Evolutionary conservation across 352 stramenopile genomes (phyloP).

Genomic region (Phytophthora pinifolia): DNA sequence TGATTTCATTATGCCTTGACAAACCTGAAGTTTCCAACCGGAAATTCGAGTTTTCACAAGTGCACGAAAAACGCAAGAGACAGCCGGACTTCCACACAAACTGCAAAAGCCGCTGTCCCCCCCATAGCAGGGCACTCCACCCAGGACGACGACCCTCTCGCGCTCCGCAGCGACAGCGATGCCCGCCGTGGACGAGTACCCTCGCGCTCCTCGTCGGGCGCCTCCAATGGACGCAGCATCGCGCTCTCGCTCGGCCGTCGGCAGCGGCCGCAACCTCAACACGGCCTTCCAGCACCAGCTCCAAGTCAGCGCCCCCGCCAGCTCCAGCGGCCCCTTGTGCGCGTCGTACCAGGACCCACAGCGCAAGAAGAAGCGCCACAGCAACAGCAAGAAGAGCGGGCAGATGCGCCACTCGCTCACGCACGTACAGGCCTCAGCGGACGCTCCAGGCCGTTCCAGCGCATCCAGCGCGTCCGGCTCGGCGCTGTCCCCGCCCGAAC

Average conservation of each 20-base stretch:
- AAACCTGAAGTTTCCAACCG: neutral
- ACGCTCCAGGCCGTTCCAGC: conserved; percentile 26
- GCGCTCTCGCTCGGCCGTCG: conserved; percentile 16
- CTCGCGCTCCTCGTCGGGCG: conserved; percentile 8
- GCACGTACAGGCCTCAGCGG: conserved; percentile 35
- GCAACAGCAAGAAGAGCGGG: conserved; percentile 33
- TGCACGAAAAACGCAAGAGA: conserved; percentile 22
- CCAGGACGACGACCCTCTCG: conserved; percentile 2
- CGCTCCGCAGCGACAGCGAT: conserved; percentile 14
- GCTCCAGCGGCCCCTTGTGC: conserved; percentile 13
- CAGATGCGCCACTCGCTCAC: conserved; percentile 53
- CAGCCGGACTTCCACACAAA: conserved; percentile 19
- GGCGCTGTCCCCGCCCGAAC: conserved; percentile 23
- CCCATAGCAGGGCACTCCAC: conserved; percentile 3
- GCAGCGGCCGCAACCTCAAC: conserved; percentile 22
- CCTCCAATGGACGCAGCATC: conserved; percentile 8
- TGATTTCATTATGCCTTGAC: conserved; percentile 1
- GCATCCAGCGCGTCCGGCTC: conserved; percentile 34
- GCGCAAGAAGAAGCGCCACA: conserved; percentile 32
- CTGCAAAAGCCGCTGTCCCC: conserved; percentile 6
- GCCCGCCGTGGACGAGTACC: conserved; percentile 42
- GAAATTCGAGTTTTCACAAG: conserved; percentile 14
- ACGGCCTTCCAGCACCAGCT: conserved; percentile 38
- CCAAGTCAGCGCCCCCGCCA: conserved; percentile 13
- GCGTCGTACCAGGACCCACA: conserved; percentile 42